Evolutionary conservation across 108 stramenopile species (phyloP), one percentile per base, ranked within the genome.

Genomic region (Fistulifera solaris): DNA sequence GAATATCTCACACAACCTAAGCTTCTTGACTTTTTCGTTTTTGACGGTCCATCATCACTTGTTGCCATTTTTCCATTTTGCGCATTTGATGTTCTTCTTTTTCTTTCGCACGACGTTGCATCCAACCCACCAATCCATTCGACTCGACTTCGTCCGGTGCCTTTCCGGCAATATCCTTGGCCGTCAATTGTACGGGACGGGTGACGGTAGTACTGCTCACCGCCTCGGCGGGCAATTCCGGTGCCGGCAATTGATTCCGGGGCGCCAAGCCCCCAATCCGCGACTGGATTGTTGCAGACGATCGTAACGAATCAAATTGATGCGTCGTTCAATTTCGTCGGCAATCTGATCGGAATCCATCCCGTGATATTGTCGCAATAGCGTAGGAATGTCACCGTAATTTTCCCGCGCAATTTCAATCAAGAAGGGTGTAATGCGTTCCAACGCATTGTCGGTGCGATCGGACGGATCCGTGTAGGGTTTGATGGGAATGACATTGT

Each of bases 401-500:
- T 73, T 76, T 58, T 89, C 86, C 17, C 83, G 65, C 18, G 85
- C 85, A 55, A 94, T 87, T 46, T 90, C 93, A 49, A 88, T 75
- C 49, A 94, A 63, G 45, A 94, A 75, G 35, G 93, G 93, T 0
- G 77, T 80, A 47, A 94, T 85, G 26, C 88, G 71, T 28, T 73
- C 80, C 44, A 94, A 75, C 8, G 85, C 75, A 28, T 71, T 71
- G 59, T 94, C 93, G 17, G 61, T 61, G 19, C 78, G 68, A 63
- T 82, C 85, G 46, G 48, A 78, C 8, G 93, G 78, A 56, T 96
- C 87, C 41, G 61, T 75, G 72, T 93, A 99, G 18, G 95, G 88
- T 53, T 95, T 93, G 61, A 99, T 75, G n/a, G 65, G 58, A 60
- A 99, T 90, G 65, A 90, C 62, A 69, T 99, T 96, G 53, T 94